These are phyloP conservation scores for Pythium brachiatum DNA, from an alignment of 352 stramenopile genomes.

Conservation along the genomic window DNA sequence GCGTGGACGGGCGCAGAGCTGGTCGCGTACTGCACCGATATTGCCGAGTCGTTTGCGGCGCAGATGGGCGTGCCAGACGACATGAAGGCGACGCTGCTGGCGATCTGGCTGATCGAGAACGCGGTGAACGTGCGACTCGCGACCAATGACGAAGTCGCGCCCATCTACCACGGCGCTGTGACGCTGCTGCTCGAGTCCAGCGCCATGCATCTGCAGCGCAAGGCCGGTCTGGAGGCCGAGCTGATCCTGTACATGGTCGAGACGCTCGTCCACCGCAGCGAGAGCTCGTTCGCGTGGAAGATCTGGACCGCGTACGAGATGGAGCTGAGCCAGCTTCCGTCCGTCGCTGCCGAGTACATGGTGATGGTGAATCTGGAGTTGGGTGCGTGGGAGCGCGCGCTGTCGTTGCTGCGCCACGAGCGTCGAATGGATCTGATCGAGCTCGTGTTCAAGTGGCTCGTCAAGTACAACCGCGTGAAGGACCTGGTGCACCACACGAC, in stretches of 20 bases:
- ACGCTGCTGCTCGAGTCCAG: slow-evolving; percentile 65
- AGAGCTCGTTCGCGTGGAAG: slow-evolving; percentile 79
- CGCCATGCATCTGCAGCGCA: slow-evolving; percentile 68
- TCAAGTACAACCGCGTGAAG: slow-evolving; percentile 68
- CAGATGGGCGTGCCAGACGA: slow-evolving; percentile 74
- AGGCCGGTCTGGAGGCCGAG: slow-evolving; percentile 68
- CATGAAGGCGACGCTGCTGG: slow-evolving; percentile 79
- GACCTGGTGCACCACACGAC: slow-evolving; percentile 67
- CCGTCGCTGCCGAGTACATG: slow-evolving; percentile 58
- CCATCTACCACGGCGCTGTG: slow-evolving; percentile 65
- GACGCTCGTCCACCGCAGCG: slow-evolving; percentile 70
- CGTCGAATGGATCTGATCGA: slow-evolving; percentile 54
- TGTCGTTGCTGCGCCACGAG: slow-evolving; percentile 59
- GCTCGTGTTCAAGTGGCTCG: slow-evolving; percentile 71
- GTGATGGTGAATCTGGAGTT: slow-evolving; percentile 79
- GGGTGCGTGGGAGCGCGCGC: slow-evolving; percentile 66
- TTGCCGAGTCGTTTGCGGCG: slow-evolving; percentile 69
- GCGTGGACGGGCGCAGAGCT: slow-evolving; percentile 50
- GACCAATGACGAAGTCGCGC: slow-evolving; percentile 53
- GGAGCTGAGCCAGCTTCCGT: slow-evolving; percentile 42
- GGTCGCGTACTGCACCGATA: slow-evolving; percentile 51
- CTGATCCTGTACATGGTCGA: slow-evolving; percentile 77
- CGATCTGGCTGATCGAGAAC: slow-evolving; percentile 82
- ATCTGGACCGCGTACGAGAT: slow-evolving; percentile 82
- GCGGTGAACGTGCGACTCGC: slow-evolving; percentile 65